Conservation (phyloP, 768 basidiomycete species). For the Boletus tomentosulus region DNA sequence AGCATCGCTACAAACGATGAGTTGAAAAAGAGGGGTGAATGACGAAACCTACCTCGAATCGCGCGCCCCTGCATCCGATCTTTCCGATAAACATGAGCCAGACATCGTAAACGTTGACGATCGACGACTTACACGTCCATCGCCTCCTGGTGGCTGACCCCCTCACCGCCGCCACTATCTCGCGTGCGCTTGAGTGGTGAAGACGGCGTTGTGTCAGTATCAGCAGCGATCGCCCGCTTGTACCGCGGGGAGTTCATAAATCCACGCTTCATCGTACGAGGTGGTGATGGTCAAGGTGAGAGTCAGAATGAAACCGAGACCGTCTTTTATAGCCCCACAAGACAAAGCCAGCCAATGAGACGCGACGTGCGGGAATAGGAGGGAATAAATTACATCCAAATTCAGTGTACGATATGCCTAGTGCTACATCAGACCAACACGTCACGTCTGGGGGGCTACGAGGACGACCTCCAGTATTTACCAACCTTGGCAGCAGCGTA, state of each 20-base stretch:
- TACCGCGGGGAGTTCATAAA: conserved; percentile 13
- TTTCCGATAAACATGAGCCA: background rate
- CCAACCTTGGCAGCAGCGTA: conserved; percentile 74
- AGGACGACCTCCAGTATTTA: conserved; percentile 70
- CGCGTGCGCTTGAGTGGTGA: background rate
- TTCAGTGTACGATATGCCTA: background rate
- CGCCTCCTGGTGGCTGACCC: background rate
- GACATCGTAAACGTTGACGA: background rate
- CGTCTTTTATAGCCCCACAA: too few relatives aligned
- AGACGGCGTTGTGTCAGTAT: background rate
- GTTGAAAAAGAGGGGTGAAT: background rate
- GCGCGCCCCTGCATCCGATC: background rate
- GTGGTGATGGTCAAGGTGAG: background rate
- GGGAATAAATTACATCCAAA: conserved; percentile 18
- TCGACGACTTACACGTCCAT: background rate
- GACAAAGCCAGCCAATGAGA: too few relatives aligned
- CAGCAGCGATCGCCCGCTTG: conserved; percentile 7
- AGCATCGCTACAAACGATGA: background rate
- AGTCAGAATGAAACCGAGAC: background rate
- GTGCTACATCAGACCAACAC: conserved; percentile 12
- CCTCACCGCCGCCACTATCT: background rate
- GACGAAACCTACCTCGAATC: background rate
- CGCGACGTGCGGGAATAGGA: background rate
- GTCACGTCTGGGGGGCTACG: background rate
- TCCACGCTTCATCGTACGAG: conserved; percentile 19